Conservation (phyloP, 2,329 filamentous ascomycete species). For the Lasiodiplodia gonubiensis region DNA sequence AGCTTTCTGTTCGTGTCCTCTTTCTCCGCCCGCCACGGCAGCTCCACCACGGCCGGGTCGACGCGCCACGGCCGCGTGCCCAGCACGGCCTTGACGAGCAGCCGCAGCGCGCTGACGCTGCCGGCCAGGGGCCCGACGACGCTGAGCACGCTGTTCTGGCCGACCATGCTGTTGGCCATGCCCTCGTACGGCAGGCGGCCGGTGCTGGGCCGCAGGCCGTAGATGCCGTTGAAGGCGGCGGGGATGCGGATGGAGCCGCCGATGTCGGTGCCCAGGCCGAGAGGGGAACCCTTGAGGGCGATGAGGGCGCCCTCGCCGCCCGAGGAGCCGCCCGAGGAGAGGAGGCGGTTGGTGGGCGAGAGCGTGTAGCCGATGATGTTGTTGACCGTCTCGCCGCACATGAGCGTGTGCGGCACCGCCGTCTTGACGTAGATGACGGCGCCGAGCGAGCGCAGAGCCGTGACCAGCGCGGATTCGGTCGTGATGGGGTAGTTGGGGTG, state of each 20-base stretch:
- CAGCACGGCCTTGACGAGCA: conserved; percentile 64
- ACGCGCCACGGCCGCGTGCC: conserved; percentile 67
- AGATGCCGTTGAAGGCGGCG: conserved; percentile 64
- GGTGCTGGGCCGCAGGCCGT: conserved; percentile 60
- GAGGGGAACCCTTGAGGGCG: conserved; percentile 58
- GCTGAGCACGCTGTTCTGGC: conserved; percentile 67
- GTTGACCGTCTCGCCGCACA: conserved; percentile 66
- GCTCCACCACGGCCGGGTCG: conserved; percentile 68
- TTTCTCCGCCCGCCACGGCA: conserved; percentile 64
- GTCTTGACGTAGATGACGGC: conserved; percentile 64
- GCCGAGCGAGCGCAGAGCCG: conserved; percentile 59
- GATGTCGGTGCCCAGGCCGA: conserved; percentile 64
- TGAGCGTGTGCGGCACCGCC: conserved; percentile 61
- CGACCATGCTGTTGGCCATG: conserved; percentile 66
- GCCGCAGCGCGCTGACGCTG: conserved; percentile 59
- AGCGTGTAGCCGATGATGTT: conserved; percentile 64
- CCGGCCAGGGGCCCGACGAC: conserved; percentile 68
- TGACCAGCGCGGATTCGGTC: conserved; percentile 64
- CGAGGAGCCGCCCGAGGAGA: conserved; percentile 63
- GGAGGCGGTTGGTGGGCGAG: conserved; percentile 62
- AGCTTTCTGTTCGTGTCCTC: conserved; percentile 46
- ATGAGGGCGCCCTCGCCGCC: conserved; percentile 66
- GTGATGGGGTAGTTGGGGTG: conserved; percentile 57
- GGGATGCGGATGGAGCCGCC: conserved; percentile 65
- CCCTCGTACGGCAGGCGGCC: conserved; percentile 56